A percentile compares a stretch with the other conserved stretches of the same genome.
These are phyloP conservation scores for Chrysosporium queenslandicum DNA, from an alignment of 2,329 filamentous ascomycete species.

Conservation along the genomic window DNA sequence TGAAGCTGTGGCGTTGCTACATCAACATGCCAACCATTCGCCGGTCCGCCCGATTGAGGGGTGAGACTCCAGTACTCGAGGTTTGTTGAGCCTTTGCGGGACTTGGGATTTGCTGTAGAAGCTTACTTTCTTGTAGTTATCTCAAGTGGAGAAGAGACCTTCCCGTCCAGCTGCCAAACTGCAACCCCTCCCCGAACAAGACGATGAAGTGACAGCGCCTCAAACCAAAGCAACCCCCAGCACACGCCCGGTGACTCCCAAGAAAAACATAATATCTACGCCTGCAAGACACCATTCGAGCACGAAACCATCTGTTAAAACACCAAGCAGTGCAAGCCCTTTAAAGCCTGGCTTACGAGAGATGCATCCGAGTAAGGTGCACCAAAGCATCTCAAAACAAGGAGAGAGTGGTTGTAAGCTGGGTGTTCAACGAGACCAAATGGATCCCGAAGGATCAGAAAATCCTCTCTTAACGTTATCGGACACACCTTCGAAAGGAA, in stretches of 20 bases:
- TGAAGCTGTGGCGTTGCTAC: neutral
- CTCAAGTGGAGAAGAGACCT: neutral
- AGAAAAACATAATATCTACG: slow-evolving; percentile 26
- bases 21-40: slow-evolving; percentile 24
- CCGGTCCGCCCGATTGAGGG: slow-evolving; percentile 35
- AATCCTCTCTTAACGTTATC: slow-evolving; percentile 20
- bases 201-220: slow-evolving; percentile 30
- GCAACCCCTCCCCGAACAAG: slow-evolving; percentile 39
- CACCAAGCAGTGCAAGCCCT: slow-evolving; percentile 55
- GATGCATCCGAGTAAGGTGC: slow-evolving; percentile 83
- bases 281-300: slow-evolving; percentile 23
- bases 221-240: slow-evolving; percentile 21
- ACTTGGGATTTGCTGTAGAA: neutral
- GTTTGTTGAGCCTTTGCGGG: slow-evolving; percentile 20
- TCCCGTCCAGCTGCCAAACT: slow-evolving; percentile 28
- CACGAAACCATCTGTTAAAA: slow-evolving; percentile 36
- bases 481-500: slow-evolving; percentile 37
- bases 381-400: slow-evolving; percentile 62
- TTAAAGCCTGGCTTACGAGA: slow-evolving; percentile 64
- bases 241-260: slow-evolving; percentile 18
- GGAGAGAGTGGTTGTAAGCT: slow-evolving; percentile 71
- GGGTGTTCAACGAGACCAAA: slow-evolving; percentile 67
- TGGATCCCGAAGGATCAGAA: slow-evolving; percentile 23
- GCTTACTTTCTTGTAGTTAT: neutral
- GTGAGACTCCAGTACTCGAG: slow-evolving; percentile 24